Percentiles rank a stretch among this genome's conserved stretches.
Evolutionary conservation across 2,329 filamentous ascomycete genomes (phyloP).

Genomic region (Catunica adiposa): DNA sequence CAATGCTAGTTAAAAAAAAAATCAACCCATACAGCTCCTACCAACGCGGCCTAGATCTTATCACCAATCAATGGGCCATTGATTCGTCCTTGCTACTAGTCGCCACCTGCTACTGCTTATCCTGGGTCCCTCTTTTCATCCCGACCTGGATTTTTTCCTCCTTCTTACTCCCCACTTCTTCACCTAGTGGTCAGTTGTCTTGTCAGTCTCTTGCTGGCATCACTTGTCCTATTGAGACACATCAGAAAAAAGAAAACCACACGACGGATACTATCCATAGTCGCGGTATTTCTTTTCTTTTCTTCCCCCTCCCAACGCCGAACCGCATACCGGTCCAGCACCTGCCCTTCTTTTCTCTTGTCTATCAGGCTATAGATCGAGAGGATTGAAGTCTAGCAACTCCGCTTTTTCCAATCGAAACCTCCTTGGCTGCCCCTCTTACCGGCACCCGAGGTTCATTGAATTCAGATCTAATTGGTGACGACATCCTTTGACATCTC

Average conservation of each 20-base stretch:
- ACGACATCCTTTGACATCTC: background rate
- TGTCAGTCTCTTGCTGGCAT: slow-evolving; percentile 15
- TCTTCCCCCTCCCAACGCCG: slow-evolving; percentile 1
- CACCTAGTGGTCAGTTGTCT: slow-evolving; percentile 15
- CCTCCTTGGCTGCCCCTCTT: background rate
- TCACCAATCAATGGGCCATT: background rate
- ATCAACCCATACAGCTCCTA: background rate
- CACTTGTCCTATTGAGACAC: slow-evolving; percentile 15
- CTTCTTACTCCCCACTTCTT: slow-evolving; percentile 9
- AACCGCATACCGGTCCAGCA: slow-evolving; percentile 3
- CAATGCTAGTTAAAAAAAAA: no score
- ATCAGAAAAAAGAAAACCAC: slow-evolving; percentile 10
- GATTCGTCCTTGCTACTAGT: background rate
- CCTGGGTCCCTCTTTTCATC: slow-evolving; percentile 6
- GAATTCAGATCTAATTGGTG: background rate
- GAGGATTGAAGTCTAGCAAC: slow-evolving; percentile 7
- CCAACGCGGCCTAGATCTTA: background rate
- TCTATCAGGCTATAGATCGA: slow-evolving; percentile 14
- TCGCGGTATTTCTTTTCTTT: slow-evolving; percentile 10
- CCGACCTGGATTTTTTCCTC: slow-evolving; percentile 12
- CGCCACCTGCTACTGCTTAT: slow-evolving; percentile 1
- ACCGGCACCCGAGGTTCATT: background rate
- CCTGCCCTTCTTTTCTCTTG: slow-evolving; percentile 8
- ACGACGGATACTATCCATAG: slow-evolving; percentile 10
- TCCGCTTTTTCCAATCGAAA: background rate